Base-by-base conservation (phyloP, 225 moss, liverwort and hornwort species). In the Asterella californica region DNA sequence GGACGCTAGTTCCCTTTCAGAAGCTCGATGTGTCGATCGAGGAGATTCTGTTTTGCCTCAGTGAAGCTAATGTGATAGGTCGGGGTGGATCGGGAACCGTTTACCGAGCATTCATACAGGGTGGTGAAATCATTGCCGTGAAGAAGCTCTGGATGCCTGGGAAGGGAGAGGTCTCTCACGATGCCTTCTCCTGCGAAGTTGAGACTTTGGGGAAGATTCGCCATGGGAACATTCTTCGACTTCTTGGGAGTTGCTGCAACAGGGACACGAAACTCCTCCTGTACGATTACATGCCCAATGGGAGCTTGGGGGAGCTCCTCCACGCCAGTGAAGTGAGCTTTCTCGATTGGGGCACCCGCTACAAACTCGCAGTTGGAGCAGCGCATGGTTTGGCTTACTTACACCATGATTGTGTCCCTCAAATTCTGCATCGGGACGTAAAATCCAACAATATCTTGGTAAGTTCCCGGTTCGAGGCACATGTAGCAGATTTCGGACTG, bases 401-500 rank as follows among this genome's bases (percentile, higher is more conserved):
- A 7, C 86, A 86, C 61, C 83, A 86, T 50, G 90, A 91, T 45
- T 92, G 90, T 72, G 87, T 89, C 71, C 94, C 94, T 22, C 87
- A 84, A 55, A 94, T 94, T 73, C 92, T 94, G 72, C 92, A 94
- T 78, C 90, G 92, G 5, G 94, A 94, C 79, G 92, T 94, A 75
- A 94, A 94, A 19, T 88, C 90, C 2, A 94, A 92, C 82, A 94
- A 94, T 65, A 94, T 94, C 36, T 75, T 94, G 3, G 83, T 94
- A 52, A 90, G 88, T 82, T 90, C 90, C 75, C 81, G 86, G 30
- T 91, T 94, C 30, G 90, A 94, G 37, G 90, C 92, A 15, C 90
- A 90, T 83, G 84, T 94, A 50, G 90, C 92, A 5, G 94, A 94
- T 80, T 94, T 92, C 49, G 94, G 94, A 3, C 78, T 94, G 24